Base-by-base conservation (phyloP, 2,329 filamentous ascomycete species). In the Colletotrichum australisinense region DNA sequence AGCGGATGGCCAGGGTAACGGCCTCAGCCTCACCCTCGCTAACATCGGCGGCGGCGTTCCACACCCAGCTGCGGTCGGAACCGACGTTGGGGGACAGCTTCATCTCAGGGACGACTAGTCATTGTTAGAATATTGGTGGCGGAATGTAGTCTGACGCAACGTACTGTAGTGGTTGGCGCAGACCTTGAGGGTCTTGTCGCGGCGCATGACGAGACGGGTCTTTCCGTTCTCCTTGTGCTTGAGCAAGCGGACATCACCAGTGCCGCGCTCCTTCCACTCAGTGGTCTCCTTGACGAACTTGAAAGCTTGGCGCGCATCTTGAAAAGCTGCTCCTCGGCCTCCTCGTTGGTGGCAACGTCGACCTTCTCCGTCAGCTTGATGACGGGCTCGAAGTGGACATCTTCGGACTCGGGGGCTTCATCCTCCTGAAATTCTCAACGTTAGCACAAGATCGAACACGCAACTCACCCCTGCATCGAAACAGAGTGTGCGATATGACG, bases 251-350 rank as follows among this genome's bases (percentile, higher is more conserved):
- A 98, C 95, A 80, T 98, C 96, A 80, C 97, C 97, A 77, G 97
- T 98, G 77, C 97, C 97, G 82, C 97, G 93, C 92, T 99, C 97
- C 90, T 98, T 99, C 97, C 97, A 99, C 88, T 98, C 97, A 84
- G 93, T 93, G 79, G 90, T 91, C 67, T 98, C 95, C 79, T 94
- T 91, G 86, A 98, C 93, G 84, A 98, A 99, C 88, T 95, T 96
- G 93, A 99, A 77, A 99, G 93, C 91, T 99, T 99, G 82, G 97
- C 97, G 80, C 97, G 94, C 96, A 98, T 98, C 93, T 98, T 98
- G 92, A 98, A 99, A 52, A 92, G 89, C 88, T 98, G 94, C 88
- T 98, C 95, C 89, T 99, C 97, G 58, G 93, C 91, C 89, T 99
- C 97, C 87, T 99, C 97, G 87, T 98, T 97, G 85, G 97, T 98